A percentile compares a stretch with the other conserved stretches of the same genome.
Evolutionary conservation across 306 rosid genomes (phyloP).

Genomic region (Sesbania bispinosa): DNA sequence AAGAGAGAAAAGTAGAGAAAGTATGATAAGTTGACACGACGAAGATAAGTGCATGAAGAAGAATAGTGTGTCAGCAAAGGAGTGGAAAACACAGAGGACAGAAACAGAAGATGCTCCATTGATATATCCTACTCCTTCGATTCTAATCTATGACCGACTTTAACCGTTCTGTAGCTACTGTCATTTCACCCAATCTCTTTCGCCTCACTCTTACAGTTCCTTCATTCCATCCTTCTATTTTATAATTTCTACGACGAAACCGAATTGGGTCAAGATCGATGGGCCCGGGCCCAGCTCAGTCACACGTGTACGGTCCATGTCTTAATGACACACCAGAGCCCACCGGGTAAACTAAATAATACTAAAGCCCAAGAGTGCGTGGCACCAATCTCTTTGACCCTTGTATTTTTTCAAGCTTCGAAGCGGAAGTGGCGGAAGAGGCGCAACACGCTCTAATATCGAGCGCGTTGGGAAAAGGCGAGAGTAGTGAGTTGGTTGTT

Average conservation of each 20-base stretch:
- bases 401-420: too few relatives aligned
- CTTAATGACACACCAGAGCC: too few relatives aligned
- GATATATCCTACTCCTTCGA: neutral
- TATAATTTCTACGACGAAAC: neutral
- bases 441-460: neutral
- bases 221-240: neutral
- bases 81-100: too few relatives aligned
- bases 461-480: constrained; percentile 33
- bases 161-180: constrained; percentile 48
- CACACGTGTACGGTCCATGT: constrained; percentile 43
- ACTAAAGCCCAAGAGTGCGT: constrained; percentile 16
- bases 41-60: constrained; percentile 15
- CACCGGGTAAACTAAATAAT: too few relatives aligned
- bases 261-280: neutral
- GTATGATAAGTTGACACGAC: constrained; percentile 26
- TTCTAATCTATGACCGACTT: neutral
- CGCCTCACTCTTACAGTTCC: too few relatives aligned
- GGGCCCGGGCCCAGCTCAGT: neutral
- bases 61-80: neutral
- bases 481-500: neutral
- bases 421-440: too few relatives aligned
- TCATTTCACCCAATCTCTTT: constrained; percentile 34
- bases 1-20: neutral
- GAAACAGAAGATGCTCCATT: neutral
- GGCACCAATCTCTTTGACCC: neutral